Evolutionary conservation across 2,329 filamentous ascomycete genomes (phyloP).

Genomic region (Sarocladiaceae sp.): DNA sequence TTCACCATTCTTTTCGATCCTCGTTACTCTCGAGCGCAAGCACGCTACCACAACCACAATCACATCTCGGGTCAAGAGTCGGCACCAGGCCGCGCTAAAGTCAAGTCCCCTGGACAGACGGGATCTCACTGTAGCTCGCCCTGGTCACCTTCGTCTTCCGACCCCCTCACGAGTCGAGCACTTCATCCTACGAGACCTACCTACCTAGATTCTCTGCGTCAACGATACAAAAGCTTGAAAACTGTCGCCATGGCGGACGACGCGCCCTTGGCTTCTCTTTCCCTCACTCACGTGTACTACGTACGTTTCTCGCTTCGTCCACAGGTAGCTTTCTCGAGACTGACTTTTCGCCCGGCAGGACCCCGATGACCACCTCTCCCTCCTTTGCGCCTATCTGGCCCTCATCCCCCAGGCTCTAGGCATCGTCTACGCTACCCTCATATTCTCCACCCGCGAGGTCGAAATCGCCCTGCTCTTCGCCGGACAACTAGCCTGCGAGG

Average conservation of each 20-base stretch:
- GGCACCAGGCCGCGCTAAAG: too few relatives aligned
- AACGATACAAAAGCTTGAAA: too few relatives aligned
- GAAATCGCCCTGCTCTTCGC: slow-evolving; percentile 87
- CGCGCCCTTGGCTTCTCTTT: slow-evolving; percentile 80
- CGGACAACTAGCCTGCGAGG: slow-evolving; percentile 90
- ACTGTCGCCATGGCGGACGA: slow-evolving; percentile 23
- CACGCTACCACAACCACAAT: too few relatives aligned
- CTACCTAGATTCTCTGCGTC: too few relatives aligned
- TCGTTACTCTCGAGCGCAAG: too few relatives aligned
- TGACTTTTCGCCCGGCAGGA: slow-evolving; percentile 53
- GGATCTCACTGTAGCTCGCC: too few relatives aligned
- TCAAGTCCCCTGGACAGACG: too few relatives aligned
- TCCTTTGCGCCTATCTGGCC: slow-evolving; percentile 88
- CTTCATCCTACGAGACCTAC: too few relatives aligned
- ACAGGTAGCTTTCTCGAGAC: neutral
- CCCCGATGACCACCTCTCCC: slow-evolving; percentile 78
- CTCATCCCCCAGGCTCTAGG: slow-evolving; percentile 89
- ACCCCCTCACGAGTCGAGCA: too few relatives aligned
- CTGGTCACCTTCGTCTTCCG: too few relatives aligned
- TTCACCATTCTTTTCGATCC: neutral
- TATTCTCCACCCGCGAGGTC: slow-evolving; percentile 86
- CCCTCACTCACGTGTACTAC: slow-evolving; percentile 94
- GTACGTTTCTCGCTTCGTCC: slow-evolving; percentile 44
- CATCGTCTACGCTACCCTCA: slow-evolving; percentile 82
- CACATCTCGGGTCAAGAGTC: too few relatives aligned